Evolutionary conservation across 148 eudicot species (phyloP), one percentile per base, ranked within the genome.

Genomic region (Selenicereus undatus): DNA sequence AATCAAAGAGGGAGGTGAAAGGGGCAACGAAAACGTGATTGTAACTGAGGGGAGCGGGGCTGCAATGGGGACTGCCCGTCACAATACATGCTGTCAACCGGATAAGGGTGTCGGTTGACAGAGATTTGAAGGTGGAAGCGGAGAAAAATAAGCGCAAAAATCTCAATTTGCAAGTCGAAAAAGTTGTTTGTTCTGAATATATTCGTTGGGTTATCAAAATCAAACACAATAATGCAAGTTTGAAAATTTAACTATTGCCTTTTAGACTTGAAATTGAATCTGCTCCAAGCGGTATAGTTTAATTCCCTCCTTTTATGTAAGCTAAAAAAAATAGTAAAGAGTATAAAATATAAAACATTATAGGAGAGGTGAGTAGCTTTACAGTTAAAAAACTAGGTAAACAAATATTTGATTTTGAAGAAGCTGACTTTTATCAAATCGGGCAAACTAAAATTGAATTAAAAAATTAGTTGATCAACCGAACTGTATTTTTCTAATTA

Each of bases 11-110:
- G 76, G 13, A 10, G 70, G 71, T 24, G 56, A 52, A 73, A 73
- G 10, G 45, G 50, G 52, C 45, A 35, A 36, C 6, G 35, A 75
- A 62, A 69, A 81, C 83, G 75, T 81, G n/a, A n/a, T n/a, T n/a
- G n/a, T 81, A 81, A 81, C 77, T 58, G 76, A 32, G 64, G 69
- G 7, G 56, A 43, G 54, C 8, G 29, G 56, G 27, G 27, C 45
- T 50, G 77, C 5, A 17, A 73, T 56, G 56, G 82, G 30, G 54
- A 74, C 62, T 80, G 62, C 62, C 43, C 74, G 83, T 81, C 83
- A 81, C 74, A 78, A 45, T 78, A 30, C 73, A 81, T 43, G 73
- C 42, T 74, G 78, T 81, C 83, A 80, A 80, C 43, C 42, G 36
- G 14, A 26, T 21, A 29, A 79, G 36, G n/a, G 5, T 48, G 14